phyloP scores from a whole-genome alignment of 2,329 filamentous ascomycete species.

The Cryphonectria parasitica region DNA sequence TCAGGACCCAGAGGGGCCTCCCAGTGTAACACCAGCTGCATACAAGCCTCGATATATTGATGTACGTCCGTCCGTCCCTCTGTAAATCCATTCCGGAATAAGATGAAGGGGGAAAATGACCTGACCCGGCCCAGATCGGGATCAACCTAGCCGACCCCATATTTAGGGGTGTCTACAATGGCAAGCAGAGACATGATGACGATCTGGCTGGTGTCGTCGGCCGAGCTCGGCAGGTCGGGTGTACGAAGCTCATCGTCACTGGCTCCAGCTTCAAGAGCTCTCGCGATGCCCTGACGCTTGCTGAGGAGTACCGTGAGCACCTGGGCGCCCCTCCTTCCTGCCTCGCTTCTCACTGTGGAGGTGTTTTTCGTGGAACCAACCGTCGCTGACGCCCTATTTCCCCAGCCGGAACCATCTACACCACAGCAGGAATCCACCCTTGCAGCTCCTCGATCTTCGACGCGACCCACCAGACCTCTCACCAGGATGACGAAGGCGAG shows the following conservation, averaged over 20 bases:
- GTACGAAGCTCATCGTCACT: constrained; percentile 88
- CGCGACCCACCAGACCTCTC: constrained; percentile 48
- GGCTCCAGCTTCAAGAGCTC: constrained; percentile 86
- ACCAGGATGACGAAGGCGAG: constrained; percentile 41
- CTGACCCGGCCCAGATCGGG: constrained; percentile 63
- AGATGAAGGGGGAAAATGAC: constrained; percentile 1
- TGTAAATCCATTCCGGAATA: constrained; percentile 14
- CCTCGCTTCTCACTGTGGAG: neutral
- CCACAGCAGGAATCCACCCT: constrained; percentile 92
- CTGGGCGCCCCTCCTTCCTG: constrained; percentile 2
- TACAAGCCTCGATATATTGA: constrained; percentile 63
- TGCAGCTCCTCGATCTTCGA: constrained; percentile 84
- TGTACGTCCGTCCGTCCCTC: constrained; percentile 48
- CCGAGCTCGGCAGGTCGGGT: constrained; percentile 77
- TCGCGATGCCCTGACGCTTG: constrained; percentile 72
- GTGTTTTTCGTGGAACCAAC: neutral
- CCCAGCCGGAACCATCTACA: constrained; percentile 78
- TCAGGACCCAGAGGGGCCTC: constrained; percentile 9
- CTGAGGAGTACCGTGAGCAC: constrained; percentile 70
- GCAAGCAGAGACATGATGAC: constrained; percentile 72
- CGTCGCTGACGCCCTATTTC: constrained; percentile 17
- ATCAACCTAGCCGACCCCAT: constrained; percentile 96
- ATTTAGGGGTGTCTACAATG: constrained; percentile 83
- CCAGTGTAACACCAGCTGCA: constrained; percentile 21
- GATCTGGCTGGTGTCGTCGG: constrained; percentile 79